A percentile compares a stretch with the other conserved stretches of the same genome.
phyloP scores from a whole-genome alignment of 2,329 filamentous ascomycete genomes.

The Epicoccum nigrum region DNA sequence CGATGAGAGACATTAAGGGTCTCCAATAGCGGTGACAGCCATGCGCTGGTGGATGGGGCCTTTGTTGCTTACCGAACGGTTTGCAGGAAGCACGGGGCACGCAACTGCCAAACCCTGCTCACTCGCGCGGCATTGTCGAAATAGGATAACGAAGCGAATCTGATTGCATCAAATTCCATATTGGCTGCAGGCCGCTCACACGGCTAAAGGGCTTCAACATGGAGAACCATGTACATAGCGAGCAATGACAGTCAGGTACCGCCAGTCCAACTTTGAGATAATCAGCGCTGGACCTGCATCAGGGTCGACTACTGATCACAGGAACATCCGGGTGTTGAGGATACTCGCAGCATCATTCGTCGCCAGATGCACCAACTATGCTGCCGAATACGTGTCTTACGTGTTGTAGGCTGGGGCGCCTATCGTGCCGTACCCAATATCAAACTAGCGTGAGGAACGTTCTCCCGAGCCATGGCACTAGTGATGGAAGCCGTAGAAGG shows the following conservation, averaged over 20 bases:
- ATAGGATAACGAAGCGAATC: constrained; percentile 26
- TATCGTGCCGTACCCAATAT: constrained; percentile 34
- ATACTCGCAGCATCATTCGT: constrained; percentile 31
- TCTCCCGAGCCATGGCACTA: constrained; percentile 31
- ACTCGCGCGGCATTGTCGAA: constrained; percentile 19
- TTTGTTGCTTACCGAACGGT: constrained; percentile 34
- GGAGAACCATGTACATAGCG: constrained; percentile 8
- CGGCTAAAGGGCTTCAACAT: constrained; percentile 38
- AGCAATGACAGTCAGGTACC: constrained; percentile 14
- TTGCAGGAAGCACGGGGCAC: constrained; percentile 38
- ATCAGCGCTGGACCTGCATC: constrained; percentile 42
- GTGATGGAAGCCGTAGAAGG: constrained; percentile 32
- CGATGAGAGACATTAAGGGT: constrained; percentile 6
- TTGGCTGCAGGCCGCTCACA: constrained; percentile 29
- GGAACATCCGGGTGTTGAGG: constrained; percentile 19
- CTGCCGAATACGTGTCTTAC: constrained; percentile 21
- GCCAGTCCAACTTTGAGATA: constrained; percentile 26
- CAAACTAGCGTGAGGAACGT: constrained; percentile 28
- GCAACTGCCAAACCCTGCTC: constrained; percentile 21
- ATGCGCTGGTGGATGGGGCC: constrained; percentile 20
- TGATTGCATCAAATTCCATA: constrained; percentile 16
- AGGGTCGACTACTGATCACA: constrained; percentile 29
- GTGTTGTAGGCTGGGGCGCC: constrained; percentile 29
- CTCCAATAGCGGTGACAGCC: constrained; percentile 25
- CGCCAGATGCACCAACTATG: constrained; percentile 32